Evolutionary conservation across 176 grass and related monocot genomes (phyloP), one percentile per base, ranked within the genome.

Genomic region (Paspalum notatum): DNA sequence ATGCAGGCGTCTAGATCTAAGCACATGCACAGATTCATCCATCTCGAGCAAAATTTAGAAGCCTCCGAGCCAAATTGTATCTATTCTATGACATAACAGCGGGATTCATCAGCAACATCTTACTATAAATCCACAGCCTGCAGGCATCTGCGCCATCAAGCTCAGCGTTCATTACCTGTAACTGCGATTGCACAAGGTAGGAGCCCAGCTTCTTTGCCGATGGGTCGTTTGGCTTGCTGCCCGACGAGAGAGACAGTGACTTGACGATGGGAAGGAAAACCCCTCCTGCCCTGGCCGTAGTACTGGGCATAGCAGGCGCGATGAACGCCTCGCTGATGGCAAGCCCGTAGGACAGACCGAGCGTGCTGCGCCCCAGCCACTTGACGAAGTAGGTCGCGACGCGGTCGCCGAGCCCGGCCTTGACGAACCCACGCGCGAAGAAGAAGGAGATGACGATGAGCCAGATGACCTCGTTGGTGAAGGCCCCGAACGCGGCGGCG

Each of bases 371-470:
- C 16, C 93, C 90, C 4, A 97, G 88, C 88, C 88, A 93, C 82
- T 93, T 97, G 69, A 97, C 89, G 80, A 97, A 97, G 68, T 91
- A 97, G 12, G 93, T 93, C 44, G 93, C 93, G 50, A 97, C 87
- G 37, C 90, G 86, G 67, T 93, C 90, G 46, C 93, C 93, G 37
- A 97, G 88, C 3, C 93, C 88, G 4, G 94, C 93, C 78, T 91
- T 97, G 66, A 93, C 91, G 50, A 97, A 97, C 0, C 91, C 94
- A 1, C 88, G 79, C n/a, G 94, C 91, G 71, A 93, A 97, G 91
- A 97, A 97, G 71, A 97, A 93, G 10, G 90, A 93, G 74, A 97
- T 97, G 75, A 93, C 93, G 66, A 93, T 97, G 77, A 97, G 88
- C 93, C 93, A 93, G 74, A 97, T 94, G 55, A 94, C 89, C 80